Percentiles rank a stretch among this genome's conserved stretches.
These are phyloP conservation scores for Colletotrichum sp. DNA, from an alignment of 2,329 filamentous ascomycete species.

Conservation along the genomic window DNA sequence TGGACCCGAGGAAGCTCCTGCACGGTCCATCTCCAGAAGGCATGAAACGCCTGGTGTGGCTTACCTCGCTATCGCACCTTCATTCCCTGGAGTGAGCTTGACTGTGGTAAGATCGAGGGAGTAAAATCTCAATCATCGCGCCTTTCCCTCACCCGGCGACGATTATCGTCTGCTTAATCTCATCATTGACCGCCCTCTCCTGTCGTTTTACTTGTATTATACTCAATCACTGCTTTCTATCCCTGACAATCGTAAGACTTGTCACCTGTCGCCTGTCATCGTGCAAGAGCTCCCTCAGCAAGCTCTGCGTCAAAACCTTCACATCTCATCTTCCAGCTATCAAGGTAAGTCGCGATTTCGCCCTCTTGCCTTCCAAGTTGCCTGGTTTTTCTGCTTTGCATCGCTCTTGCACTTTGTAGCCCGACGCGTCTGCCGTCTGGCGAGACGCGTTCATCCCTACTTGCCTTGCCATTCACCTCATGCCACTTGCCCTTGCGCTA, in stretches of 20 bases:
- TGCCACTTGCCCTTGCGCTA: background rate
- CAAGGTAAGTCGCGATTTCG: background rate
- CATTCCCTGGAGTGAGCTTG: slow-evolving; percentile 13
- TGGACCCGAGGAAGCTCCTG: slow-evolving; percentile 2
- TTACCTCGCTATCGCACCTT: slow-evolving; percentile 11
- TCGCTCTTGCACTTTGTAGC: background rate
- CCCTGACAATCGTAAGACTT: background rate
- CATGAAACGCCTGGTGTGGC: slow-evolving; percentile 6
- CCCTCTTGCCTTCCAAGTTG: background rate
- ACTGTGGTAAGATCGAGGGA: slow-evolving; percentile 14
- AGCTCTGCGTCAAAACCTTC: background rate
- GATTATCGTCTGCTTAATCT: background rate
- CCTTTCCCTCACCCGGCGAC: background rate
- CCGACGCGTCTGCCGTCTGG: background rate
- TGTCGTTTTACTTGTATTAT: background rate
- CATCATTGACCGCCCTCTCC: background rate
- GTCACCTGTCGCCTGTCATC: background rate
- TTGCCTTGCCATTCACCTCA: background rate
- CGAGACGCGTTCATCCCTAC: background rate
- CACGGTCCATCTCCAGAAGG: slow-evolving; percentile 10
- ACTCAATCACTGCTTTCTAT: background rate
- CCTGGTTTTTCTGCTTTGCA: background rate
- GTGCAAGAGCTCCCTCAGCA: background rate
- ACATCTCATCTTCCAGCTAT: background rate
- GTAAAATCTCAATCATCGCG: slow-evolving; percentile 12